phyloP scores from a whole-genome alignment of 345 rosid genomes.

The Moringa oleifera region DNA sequence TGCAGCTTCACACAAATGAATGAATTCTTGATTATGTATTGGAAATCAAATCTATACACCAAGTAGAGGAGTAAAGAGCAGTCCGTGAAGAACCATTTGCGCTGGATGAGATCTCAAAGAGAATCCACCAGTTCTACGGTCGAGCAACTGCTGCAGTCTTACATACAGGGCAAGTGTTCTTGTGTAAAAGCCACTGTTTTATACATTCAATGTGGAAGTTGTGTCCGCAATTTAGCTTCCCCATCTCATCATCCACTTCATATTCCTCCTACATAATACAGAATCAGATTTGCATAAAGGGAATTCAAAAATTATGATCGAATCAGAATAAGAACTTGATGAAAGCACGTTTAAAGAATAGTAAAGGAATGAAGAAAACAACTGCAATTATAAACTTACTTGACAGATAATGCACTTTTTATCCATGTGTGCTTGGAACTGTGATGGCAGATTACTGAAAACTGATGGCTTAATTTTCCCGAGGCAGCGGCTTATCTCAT shows the following conservation, averaged over 20 bases:
- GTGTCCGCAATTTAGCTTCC: constrained; percentile 75
- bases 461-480: constrained; percentile 44
- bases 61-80: constrained; percentile 8
- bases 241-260: constrained; percentile 55
- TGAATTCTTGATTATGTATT: constrained; percentile 25
- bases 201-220: constrained; percentile 72
- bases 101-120: no score
- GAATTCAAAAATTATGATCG: background rate
- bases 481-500: constrained; percentile 64
- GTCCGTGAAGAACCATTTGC: background rate
- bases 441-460: constrained; percentile 29
- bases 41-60: constrained; percentile 36
- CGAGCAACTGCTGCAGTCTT: constrained; percentile 53
- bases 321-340: background rate
- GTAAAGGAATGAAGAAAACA: background rate
- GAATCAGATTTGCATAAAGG: background rate
- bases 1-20: constrained; percentile 1
- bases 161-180: constrained; percentile 83
- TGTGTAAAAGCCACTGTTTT: constrained; percentile 78
- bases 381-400: constrained; percentile 29
- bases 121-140: constrained; percentile 21
- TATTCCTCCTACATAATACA: constrained; percentile 93
- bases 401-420: constrained; percentile 87
- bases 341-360: background rate
- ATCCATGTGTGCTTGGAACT: constrained; percentile 24